Evolutionary conservation across 2,329 filamentous ascomycete species (phyloP).

Genomic region (Periconia sp.): DNA sequence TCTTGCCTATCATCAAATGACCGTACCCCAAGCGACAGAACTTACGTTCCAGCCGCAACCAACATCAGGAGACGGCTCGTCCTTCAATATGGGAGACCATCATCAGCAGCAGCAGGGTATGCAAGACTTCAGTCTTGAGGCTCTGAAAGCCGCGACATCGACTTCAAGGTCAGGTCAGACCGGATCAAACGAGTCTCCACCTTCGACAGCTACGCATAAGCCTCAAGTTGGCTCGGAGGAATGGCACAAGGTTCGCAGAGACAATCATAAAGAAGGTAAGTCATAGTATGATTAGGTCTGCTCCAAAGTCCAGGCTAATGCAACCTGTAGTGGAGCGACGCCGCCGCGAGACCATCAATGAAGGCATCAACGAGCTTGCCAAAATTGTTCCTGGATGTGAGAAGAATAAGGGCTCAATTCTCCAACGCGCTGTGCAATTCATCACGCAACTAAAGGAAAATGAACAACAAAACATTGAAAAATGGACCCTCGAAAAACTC

Average conservation of each 20-base stretch:
- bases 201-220: constrained; percentile 58
- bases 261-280: constrained; percentile 98
- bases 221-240: constrained; percentile 94
- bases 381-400: constrained; percentile 98
- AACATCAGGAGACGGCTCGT: constrained; percentile 50
- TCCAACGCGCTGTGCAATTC: constrained; percentile 91
- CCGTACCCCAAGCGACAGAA: constrained; percentile 62
- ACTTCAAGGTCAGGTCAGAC: constrained; percentile 54
- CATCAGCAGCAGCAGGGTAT: constrained; percentile 46
- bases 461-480: constrained; percentile 90
- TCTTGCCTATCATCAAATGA: constrained; percentile 61
- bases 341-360: constrained; percentile 96
- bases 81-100: constrained; percentile 53
- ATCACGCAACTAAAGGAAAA: constrained; percentile 95
- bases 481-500: constrained; percentile 91
- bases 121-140: constrained; percentile 53
- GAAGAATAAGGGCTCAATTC: constrained; percentile 98
- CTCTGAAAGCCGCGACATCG: constrained; percentile 55
- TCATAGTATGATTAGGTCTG: constrained; percentile 3
- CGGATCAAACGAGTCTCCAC: constrained; percentile 42
- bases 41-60: constrained; percentile 57
- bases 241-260: constrained; percentile 96
- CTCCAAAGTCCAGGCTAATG: constrained; percentile 21
- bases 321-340: constrained; percentile 91
- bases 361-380: constrained; percentile 96